Base-by-base conservation (phyloP, 2,329 filamentous ascomycete species). In the Paramyrothecium roridum region DNA sequence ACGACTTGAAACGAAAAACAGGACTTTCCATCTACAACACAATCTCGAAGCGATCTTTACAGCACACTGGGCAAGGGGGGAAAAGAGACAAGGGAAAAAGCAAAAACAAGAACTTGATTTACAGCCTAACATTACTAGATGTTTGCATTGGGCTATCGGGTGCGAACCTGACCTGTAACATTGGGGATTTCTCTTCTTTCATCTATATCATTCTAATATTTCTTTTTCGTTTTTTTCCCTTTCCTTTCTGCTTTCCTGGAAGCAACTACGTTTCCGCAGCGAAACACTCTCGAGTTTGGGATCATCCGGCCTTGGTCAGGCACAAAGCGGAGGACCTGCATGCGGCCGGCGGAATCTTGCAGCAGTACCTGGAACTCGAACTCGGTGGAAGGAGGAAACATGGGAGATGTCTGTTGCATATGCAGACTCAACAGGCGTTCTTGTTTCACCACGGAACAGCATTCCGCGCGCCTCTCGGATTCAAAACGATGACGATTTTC, bases 81-180 rank as follows among this genome's bases (percentile, higher is more conserved):
- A 43, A 43, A 43, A 43, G 37, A 43, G 37, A 43, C 37, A 19
- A 43, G 13, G n/a, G 37, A 19, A 43, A 43, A 43, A 43, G 37
- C 12, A 43, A 43, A 43, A 43, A 16, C 13, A 43, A 43, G 37
- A 43, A 43, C 37, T 8, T 43, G 37, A 43, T 19, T 43, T 16
- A 16, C n/a, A 43, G n/a, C 37, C 37, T 43, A 19, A 43, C 37
- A 43, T 43, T 43, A 17, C 16, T 43, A 43, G 37, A 43, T 43
- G 37, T 43, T 43, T 17, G 37, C 13, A 17, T 43, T 43, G 13
- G n/a, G 37, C 13, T 19, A 30, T 40, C 21, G 51, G 51, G 51
- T 53, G 43, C 51, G 51, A 53, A 48, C 51, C 51, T 48, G 51
- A 46, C 51, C 6, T 53, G 40, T 47, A 33, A n/a, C 20, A 13